Evolutionary conservation across 495 filamentous ascomycete genomes (phyloP).

Genomic region (Haplographium delicatum): DNA sequence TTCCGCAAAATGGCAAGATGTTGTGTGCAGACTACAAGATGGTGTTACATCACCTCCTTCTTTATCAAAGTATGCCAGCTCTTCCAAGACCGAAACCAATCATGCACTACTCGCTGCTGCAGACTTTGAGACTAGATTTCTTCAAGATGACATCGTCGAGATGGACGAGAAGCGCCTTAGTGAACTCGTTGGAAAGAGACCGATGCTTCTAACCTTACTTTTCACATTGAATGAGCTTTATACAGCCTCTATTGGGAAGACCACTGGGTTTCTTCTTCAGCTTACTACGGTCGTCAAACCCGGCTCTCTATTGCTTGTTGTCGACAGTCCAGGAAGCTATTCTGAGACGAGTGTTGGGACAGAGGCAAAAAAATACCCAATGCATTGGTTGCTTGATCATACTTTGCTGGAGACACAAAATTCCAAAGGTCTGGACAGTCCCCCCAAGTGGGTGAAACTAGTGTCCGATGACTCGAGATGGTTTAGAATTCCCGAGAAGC

Average conservation of each 20-base stretch:
- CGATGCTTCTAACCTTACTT: slow-evolving; percentile 67
- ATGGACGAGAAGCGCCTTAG: slow-evolving; percentile 37
- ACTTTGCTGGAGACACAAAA: slow-evolving; percentile 50
- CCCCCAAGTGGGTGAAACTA: slow-evolving; percentile 61
- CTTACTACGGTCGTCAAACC: slow-evolving; percentile 49
- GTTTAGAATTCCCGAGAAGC: slow-evolving; percentile 65
- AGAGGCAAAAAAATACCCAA: slow-evolving; percentile 73
- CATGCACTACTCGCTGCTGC: slow-evolving; percentile 2
- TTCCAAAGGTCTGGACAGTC: slow-evolving; percentile 7
- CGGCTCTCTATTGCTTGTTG: slow-evolving; percentile 70
- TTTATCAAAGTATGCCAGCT: slow-evolving; percentile 51
- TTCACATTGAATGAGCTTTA: slow-evolving; percentile 99
- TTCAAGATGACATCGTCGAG: slow-evolving; percentile 58
- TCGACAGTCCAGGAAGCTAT: slow-evolving; percentile 91
- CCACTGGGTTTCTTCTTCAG: slow-evolving; percentile 67
- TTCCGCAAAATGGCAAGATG: slow-evolving; percentile 66
- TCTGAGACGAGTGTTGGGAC: slow-evolving; percentile 63
- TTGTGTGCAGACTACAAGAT: slow-evolving; percentile 48
- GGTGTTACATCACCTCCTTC: slow-evolving; percentile 41
- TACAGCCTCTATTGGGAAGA: slow-evolving; percentile 61
- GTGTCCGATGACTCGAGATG: slow-evolving; percentile 70
- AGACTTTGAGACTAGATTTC: slow-evolving; percentile 45
- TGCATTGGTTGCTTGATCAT: slow-evolving; percentile 89
- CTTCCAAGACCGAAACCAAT: slow-evolving; percentile 40
- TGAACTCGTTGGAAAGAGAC: slow-evolving; percentile 29